Base-by-base conservation (phyloP, 345 rosid genomes). In the Acer saccharum region DNA sequence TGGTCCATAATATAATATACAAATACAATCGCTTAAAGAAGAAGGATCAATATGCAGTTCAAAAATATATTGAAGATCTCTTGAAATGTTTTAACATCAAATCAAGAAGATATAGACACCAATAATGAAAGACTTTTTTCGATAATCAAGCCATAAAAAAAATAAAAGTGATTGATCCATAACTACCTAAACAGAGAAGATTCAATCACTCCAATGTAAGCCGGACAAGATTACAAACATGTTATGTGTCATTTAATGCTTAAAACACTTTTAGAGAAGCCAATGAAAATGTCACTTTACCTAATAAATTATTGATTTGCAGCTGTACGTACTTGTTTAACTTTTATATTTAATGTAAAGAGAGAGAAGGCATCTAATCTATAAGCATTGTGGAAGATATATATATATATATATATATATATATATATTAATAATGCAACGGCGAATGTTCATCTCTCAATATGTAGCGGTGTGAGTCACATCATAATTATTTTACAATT, bases 111-210 rank as follows among this genome's bases (percentile, higher is more conserved):
- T 27, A 25, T 7, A 69, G 63, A 60, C 0, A 50, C 20, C 74
- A 77, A 69, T 77, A 69, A 77, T 69, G 68, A 46, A 69, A 43
- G 17, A 44, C 74, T 43, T 77, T 29, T 58, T 77, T 43, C 11
- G 63, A 69, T 68, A 69, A 77, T 69, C 63, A 77, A 70, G 79
- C 69, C 75, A 69, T 0, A 3, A 69, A 69, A 3, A 69, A 69
- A 68, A 64, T 62, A 46, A 68, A 62, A 69, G 76, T 65, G 76
- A 74, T 68, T 68, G 78, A 76, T 55, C 50, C 65, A 73, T 35
- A 78, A 65, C 68, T 0, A 76, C 61, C 74, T 25, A 23, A 16
- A 54, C 0, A 7, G 13, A 43, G 50, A 29, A 14, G 29, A 66
- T 52, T 35, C 35, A 35, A 5, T 39, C 10, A 50, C 21, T 21